Percentiles rank a stretch among this genome's conserved stretches.
Conservation (phyloP, 768 basidiomycete genomes). For the Astraeus odoratus region DNA sequence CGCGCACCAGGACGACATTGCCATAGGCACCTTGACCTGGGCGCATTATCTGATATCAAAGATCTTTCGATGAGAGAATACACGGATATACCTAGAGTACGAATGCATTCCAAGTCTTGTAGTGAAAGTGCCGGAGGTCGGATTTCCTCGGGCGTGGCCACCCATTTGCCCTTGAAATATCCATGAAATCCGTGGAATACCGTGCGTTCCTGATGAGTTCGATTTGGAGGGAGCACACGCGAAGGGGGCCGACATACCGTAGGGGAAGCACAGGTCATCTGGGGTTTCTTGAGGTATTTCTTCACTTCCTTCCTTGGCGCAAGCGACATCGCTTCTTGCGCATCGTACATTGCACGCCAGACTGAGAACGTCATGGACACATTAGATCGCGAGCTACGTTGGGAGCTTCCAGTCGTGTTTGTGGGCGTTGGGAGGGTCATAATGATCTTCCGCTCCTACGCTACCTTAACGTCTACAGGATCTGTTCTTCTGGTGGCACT, state of each 20-base stretch:
- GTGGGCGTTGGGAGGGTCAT: neutral
- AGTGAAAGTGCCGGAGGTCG: conserved; percentile 33
- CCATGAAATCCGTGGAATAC: conserved; percentile 6
- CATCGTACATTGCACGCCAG: too few species aligned
- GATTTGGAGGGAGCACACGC: neutral
- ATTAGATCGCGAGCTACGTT: neutral
- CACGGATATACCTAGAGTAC: conserved; percentile 30
- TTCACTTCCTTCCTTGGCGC: too few species aligned
- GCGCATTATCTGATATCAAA: conserved; percentile 1
- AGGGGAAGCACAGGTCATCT: too few species aligned
- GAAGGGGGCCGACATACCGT: too few species aligned
- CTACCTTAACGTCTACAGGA: too few species aligned
- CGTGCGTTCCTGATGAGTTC: conserved; percentile 10
- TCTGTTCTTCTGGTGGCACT: too few species aligned
- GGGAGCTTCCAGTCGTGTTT: neutral
- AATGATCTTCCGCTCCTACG: too few species aligned
- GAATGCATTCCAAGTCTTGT: conserved; percentile 36
- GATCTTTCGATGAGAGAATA: neutral
- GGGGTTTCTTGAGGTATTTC: too few species aligned
- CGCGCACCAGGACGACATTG: conserved; percentile 36
- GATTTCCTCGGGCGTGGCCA: conserved; percentile 24
- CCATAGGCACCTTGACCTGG: conserved; percentile 38
- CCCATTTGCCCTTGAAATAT: conserved; percentile 8
- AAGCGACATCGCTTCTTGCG: too few species aligned
- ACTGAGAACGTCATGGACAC: neutral